Percentiles rank a stretch among this genome's conserved stretches.
These are phyloP conservation scores for Syzygium jambos DNA, from an alignment of 345 rosid species.

Conservation along the genomic window DNA sequence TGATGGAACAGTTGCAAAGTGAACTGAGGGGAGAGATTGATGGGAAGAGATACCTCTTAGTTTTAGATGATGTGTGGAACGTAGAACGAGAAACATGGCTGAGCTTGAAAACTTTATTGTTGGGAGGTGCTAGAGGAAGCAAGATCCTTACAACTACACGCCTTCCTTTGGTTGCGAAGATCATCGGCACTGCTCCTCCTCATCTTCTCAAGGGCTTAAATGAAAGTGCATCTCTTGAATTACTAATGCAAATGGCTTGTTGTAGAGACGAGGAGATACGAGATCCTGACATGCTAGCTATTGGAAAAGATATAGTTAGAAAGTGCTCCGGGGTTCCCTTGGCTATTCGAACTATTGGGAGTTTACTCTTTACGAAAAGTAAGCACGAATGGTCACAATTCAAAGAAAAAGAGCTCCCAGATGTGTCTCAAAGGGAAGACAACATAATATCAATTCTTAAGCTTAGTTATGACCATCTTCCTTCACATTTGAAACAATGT, in stretches of 20 bases:
- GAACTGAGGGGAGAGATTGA: rapidly evolving
- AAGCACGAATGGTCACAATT: neutral
- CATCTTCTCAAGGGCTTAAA: rapidly evolving
- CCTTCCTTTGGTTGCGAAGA: rapidly evolving
- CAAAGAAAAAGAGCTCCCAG: neutral
- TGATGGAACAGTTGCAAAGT: rapidly evolving
- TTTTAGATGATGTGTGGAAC: neutral
- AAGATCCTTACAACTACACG: neutral
- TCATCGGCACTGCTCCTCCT: rapidly evolving
- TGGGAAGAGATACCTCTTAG: neutral
- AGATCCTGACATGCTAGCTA: neutral
- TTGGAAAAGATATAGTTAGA: rapidly evolving
- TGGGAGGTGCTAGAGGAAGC: neutral
- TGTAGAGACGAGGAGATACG: rapidly evolving
- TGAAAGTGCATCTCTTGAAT: rapidly evolving
- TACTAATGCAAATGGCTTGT: neutral
- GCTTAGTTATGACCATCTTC: no score
- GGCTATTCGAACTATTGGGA: neutral
- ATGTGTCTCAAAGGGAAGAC: no score
- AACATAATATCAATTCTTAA: no score
- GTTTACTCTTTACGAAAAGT: neutral
- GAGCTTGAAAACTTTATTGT: rapidly evolving
- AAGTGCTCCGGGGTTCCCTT: neutral
- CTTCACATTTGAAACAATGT: no score
- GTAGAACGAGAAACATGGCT: rapidly evolving